Base-by-base conservation (phyloP, 2,329 filamentous ascomycete species). In the Zymoseptoria pseudotritici region DNA sequence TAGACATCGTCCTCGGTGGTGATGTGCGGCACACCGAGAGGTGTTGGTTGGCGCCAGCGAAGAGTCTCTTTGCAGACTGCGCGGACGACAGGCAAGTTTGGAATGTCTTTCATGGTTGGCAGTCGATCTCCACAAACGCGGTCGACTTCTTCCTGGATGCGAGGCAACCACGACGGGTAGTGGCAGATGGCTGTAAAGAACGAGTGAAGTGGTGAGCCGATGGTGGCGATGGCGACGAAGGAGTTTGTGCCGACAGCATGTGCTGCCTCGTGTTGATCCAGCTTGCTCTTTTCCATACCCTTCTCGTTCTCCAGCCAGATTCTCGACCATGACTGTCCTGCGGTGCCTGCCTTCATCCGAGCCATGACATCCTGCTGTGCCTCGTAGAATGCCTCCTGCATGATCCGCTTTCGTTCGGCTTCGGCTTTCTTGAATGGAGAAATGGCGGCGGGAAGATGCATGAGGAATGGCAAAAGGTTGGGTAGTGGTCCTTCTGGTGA, bases 1-100 rank as follows among this genome's bases (percentile, higher is more conserved):
- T 75, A 75, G 55, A 72, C 68, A 60, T 74, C 70, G 46, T 75
- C 73, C 55, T 73, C 70, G 21, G 72, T 67, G 1, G 67, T 66
- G 4, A 70, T 69, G 62, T 74, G 73, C 3, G 72, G 71, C 7
- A 74, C 72, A 46, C 73, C 73, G 22, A 84, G 80, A 46, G 69
- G 69, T 24, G 69, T 72, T 4, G 70, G 64, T 54, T 72, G 70
- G 31, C 70, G 61, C 72, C 72, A 74, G 46, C 72, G 67, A 2
- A 73, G 58, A 11, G 69, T 65, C 54, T 75, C 73, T 61, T 73
- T 74, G 56, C 73, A 67, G 46, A 68, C 70, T 17, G 71, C 69
- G 36, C 70, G 67, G 11, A 74, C 65, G 24, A 65, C 65, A 5
- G 71, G 72, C n/a, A 74, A 62, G 10, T 70, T 64, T 8, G 68